Conservation (phyloP, 1,284 basidiomycete genomes). For the Sporisorium exsertum region DNA sequence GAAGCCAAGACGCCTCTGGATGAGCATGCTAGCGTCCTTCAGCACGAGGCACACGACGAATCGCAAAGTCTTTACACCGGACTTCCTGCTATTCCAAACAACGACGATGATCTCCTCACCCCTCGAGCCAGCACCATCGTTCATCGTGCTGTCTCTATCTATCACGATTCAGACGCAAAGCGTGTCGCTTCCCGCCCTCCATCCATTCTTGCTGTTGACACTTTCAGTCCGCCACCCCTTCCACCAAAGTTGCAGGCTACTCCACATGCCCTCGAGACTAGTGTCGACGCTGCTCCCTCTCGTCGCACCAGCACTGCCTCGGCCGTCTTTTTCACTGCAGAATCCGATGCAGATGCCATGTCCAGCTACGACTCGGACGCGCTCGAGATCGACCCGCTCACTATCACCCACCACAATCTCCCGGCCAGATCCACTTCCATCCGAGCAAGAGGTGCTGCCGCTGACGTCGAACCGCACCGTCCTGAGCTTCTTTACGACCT, state of each 20-base stretch:
- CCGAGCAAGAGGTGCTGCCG: neutral
- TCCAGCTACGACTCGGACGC: constrained; percentile 40
- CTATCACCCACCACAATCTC: constrained; percentile 22
- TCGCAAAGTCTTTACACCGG: neutral
- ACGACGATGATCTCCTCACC: neutral
- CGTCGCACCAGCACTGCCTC: constrained; percentile 30
- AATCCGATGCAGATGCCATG: constrained; percentile 33
- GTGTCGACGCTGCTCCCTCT: constrained; percentile 11
- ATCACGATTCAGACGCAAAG: constrained; percentile 25
- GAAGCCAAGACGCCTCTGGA: constrained; percentile 31
- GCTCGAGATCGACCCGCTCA: constrained; percentile 16
- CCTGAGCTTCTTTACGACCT: constrained; percentile 50
- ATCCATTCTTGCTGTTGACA: constrained; percentile 44
- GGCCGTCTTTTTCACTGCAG: constrained; percentile 52
- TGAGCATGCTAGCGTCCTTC: constrained; percentile 6
- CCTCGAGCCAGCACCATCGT: constrained; percentile 21
- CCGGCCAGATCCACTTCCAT: constrained; percentile 26
- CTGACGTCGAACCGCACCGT: constrained; percentile 38
- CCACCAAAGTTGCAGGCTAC: constrained; percentile 34
- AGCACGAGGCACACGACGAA: neutral
- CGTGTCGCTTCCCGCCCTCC: constrained; percentile 11
- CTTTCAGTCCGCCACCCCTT: constrained; percentile 58
- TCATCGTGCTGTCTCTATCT: constrained; percentile 24
- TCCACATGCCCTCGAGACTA: neutral
- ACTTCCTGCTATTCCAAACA: neutral